Percentiles rank a stretch among this genome's conserved stretches.
Conservation (phyloP, 768 basidiomycete species). For the Russula sp. region DNA sequence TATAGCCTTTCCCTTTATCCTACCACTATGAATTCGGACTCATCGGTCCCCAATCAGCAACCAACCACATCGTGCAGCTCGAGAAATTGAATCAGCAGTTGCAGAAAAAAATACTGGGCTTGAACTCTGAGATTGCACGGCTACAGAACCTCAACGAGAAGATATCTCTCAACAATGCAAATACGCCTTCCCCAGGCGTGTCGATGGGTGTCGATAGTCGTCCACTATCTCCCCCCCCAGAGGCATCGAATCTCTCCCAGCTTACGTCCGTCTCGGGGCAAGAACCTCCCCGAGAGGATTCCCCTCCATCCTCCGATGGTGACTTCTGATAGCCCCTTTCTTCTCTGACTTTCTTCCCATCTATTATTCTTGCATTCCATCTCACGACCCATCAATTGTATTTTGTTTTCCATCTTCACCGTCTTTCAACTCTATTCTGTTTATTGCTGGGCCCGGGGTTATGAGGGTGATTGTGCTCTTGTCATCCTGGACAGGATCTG, state of each 20-base stretch:
- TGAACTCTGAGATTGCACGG: slow-evolving; percentile 64
- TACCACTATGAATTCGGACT: slow-evolving; percentile 2
- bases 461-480: slow-evolving; percentile 17
- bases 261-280: slow-evolving; percentile 53
- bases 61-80: slow-evolving; percentile 67
- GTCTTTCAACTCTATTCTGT: slow-evolving; percentile 21
- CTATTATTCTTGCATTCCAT: slow-evolving; percentile 22
- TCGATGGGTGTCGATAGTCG: slow-evolving; percentile 38
- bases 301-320: slow-evolving; percentile 36
- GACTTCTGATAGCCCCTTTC: slow-evolving; percentile 26
- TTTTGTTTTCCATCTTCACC: slow-evolving; percentile 31
- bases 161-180: slow-evolving; percentile 59
- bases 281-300: slow-evolving; percentile 56
- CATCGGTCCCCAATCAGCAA: slow-evolving; percentile 40
- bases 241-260: slow-evolving; percentile 38
- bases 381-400: slow-evolving; percentile 25
- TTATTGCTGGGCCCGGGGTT: slow-evolving; percentile 13
- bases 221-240: slow-evolving; percentile 60
- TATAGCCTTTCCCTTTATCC: slow-evolving; percentile 27
- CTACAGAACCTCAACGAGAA: slow-evolving; percentile 76
- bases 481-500: slow-evolving; percentile 21
- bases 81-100: slow-evolving; percentile 69
- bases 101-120: slow-evolving; percentile 53
- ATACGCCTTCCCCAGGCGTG: slow-evolving; percentile 46
- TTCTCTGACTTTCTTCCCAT: slow-evolving; percentile 20